phyloP scores from a whole-genome alignment of 106 monocot species.

The Dioscorea alata region DNA sequence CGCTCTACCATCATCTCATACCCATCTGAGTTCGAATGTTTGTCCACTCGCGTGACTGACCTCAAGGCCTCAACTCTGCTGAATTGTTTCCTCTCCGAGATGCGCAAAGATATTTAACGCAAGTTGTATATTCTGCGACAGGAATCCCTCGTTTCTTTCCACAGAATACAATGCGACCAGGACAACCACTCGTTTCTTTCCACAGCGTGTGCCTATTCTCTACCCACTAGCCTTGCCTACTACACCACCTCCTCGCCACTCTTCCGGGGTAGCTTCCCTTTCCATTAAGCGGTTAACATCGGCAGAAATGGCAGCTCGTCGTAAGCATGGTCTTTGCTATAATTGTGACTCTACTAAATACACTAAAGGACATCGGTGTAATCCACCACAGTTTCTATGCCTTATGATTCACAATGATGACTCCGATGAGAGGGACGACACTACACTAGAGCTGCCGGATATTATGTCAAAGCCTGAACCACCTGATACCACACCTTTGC shows the following conservation, averaged over 20 bases:
- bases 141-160: neutral
- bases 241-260: neutral
- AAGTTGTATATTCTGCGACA: neutral
- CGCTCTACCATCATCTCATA: neutral
- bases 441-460: neutral
- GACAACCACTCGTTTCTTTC: no score
- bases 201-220: neutral
- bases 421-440: no score
- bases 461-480: no score
- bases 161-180: neutral
- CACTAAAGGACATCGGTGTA: neutral
- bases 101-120: neutral
- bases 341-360: neutral
- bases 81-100: neutral
- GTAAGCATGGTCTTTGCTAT: neutral
- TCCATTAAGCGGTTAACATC: no score
- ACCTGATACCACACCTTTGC: no score
- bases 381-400: neutral
- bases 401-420: neutral
- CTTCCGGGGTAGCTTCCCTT: neutral
- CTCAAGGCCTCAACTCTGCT: neutral
- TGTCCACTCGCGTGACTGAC: neutral
- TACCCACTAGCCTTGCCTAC: neutral
- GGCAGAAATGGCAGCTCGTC: neutral
- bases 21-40: neutral